Base-by-base conservation (phyloP, 495 filamentous ascomycete genomes). In the Xylaria nigripes region DNA sequence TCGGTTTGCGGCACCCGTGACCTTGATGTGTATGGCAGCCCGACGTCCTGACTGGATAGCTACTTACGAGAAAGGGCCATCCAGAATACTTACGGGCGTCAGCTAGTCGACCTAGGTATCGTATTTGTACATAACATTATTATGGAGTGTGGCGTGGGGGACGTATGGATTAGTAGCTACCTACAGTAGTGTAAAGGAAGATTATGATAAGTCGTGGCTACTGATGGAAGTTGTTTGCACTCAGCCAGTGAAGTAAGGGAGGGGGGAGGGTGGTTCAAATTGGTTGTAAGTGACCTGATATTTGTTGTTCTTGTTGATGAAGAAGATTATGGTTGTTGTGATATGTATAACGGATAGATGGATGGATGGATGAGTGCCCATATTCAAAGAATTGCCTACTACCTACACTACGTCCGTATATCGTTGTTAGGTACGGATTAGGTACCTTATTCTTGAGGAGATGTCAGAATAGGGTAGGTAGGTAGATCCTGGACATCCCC, bases 1-100 rank as follows among this genome's bases (percentile, higher is more conserved):
- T 43, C 34, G 45, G 45, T 40, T 50, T 32, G 46, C 24, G 40
- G 53, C 46, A 55, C 53, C 53, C 53, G 46, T 55, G 53, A 55
- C 53, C 46, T 34, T 38, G 9, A 30, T 41, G 51, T 45, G 34
- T 38, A 30, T 41, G 51, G 43, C 44, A 54, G 45, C 51, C 44
- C 45, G 34, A 54, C 22, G 25, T 27, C 32, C 19, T 54, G 44
- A 48, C 44, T 54, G 51, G 51, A 16, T 32, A 47, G 24, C 44
- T 54, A n/a, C 42, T 53, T 53, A 32, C 32, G 32, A 19, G 32
- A 40, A 53, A 44, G 36, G 30, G 42, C n/a, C 42, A 27, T 46
- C 43, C 13, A 21, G 2, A 36, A 15, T 36, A n/a, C n/a, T n/a
- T n/a, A 36, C 10, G 32, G 32, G 32, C 5, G 6, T 13, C 2